phyloP scores from a whole-genome alignment of 83 land plant genomes.

The Thuja plicata region DNA sequence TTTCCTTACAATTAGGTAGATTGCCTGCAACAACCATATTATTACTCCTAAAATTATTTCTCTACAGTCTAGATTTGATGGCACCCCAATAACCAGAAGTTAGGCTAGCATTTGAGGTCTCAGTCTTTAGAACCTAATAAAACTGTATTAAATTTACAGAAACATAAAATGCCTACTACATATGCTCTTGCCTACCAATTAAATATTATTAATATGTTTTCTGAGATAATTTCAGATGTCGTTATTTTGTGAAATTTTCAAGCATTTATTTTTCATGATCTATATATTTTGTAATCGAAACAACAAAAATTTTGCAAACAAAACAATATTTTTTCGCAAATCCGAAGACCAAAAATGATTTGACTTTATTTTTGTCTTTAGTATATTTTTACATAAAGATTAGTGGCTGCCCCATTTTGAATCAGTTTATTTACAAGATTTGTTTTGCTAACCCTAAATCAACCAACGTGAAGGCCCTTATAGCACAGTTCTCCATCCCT shows the following conservation, averaged over 20 bases:
- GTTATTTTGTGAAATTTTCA: no score
- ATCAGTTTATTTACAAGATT: background rate
- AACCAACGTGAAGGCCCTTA: constrained; percentile 29
- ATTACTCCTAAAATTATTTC: background rate
- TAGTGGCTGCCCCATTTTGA: no score
- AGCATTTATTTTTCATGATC: no score
- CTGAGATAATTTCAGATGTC: background rate
- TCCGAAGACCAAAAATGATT: no score
- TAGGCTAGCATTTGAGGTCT: background rate
- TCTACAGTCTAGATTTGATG: background rate
- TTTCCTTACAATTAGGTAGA: no score
- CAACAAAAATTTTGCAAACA: no score
- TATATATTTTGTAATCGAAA: no score
- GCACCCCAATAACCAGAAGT: background rate
- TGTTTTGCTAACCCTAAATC: no score
- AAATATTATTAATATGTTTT: no score
- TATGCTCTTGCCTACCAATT: constrained; percentile 33
- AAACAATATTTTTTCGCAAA: no score
- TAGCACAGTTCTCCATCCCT: constrained; percentile 16
- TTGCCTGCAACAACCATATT: background rate
- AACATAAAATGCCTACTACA: background rate
- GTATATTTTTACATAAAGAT: no score
- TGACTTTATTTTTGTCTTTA: no score
- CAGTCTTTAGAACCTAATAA: background rate
- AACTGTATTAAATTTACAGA: background rate